These are phyloP conservation scores for Pythium myriotylum DNA, from an alignment of 352 stramenopile genomes.

Conservation along the genomic window DNA sequence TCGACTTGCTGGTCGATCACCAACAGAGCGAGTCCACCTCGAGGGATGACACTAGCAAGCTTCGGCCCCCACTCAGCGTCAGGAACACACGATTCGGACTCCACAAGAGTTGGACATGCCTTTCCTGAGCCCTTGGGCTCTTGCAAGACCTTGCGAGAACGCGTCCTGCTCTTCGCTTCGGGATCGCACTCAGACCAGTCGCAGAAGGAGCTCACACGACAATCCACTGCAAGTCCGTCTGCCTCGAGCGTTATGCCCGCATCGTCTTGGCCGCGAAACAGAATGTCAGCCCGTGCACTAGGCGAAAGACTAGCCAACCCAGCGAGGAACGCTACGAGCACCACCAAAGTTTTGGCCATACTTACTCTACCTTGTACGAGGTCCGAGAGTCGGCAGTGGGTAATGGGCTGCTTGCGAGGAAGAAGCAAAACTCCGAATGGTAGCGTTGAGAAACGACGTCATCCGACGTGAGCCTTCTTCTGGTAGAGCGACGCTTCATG, in stretches of 20 bases:
- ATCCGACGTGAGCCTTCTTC: too few species aligned
- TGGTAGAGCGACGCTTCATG: too few species aligned
- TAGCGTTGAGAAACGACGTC: too few species aligned
- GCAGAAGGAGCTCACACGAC: neutral
- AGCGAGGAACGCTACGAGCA: too few species aligned
- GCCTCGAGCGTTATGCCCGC: neutral
- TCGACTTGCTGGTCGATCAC: constrained; percentile 97
- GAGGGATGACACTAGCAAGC: constrained; percentile 35
- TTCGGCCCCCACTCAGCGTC: neutral
- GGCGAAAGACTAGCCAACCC: too few species aligned
- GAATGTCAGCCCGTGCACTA: too few species aligned
- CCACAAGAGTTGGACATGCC: neutral
- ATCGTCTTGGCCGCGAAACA: neutral
- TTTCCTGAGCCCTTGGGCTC: neutral
- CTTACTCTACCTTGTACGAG: too few species aligned
- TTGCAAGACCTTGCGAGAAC: constrained; percentile 1
- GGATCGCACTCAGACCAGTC: constrained; percentile 2
- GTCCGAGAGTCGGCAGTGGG: too few species aligned
- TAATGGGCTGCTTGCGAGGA: too few species aligned
- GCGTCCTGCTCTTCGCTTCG: neutral
- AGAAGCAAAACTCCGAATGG: too few species aligned
- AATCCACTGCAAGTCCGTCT: neutral
- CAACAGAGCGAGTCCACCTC: constrained; percentile 79
- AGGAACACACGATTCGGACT: neutral
- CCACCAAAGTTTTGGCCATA: too few species aligned